A percentile compares a stretch with the other conserved stretches of the same genome.
These are phyloP conservation scores for Mycena sanguinolenta DNA, from an alignment of 768 basidiomycete genomes.

Conservation along the genomic window DNA sequence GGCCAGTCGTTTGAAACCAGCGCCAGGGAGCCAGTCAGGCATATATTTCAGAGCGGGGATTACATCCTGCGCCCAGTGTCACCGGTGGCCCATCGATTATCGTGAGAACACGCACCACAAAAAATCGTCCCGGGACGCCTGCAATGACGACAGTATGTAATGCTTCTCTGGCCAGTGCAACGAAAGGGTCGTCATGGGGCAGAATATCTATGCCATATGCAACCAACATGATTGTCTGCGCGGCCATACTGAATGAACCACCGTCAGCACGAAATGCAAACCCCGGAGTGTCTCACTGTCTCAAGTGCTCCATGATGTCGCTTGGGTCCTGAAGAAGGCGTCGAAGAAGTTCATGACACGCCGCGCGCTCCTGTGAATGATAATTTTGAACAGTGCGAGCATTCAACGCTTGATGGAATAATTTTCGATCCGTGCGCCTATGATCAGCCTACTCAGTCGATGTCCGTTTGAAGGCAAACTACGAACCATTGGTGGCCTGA, in stretches of 20 bases:
- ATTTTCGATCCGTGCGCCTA: slow-evolving; percentile 38
- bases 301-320: slow-evolving; percentile 34
- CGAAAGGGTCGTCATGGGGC: slow-evolving; percentile 42
- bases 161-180: slow-evolving; percentile 35
- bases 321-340: slow-evolving; percentile 25
- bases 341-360: slow-evolving; percentile 30
- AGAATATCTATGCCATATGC: slow-evolving; percentile 46
- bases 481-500: slow-evolving; percentile 33
- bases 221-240: slow-evolving; percentile 32
- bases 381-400: slow-evolving; percentile 30
- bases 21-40: slow-evolving; percentile 48
- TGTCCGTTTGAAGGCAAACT: not conserved
- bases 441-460: not conserved
- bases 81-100: not conserved
- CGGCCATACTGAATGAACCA: slow-evolving; percentile 39
- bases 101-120: slow-evolving; percentile 25
- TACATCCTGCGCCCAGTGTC: slow-evolving; percentile 21
- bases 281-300: slow-evolving; percentile 37
- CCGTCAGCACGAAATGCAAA: not conserved
- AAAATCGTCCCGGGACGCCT: slow-evolving; percentile 33
- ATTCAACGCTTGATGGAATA: slow-evolving; percentile 41
- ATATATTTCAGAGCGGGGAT: slow-evolving; percentile 43
- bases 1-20: slow-evolving; percentile 49
- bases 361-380: slow-evolving; percentile 35
- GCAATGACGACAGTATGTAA: slow-evolving; percentile 34